Conservation (phyloP, 2,329 filamentous ascomycete species). For the Pseudogymnoascus sp. region DNA sequence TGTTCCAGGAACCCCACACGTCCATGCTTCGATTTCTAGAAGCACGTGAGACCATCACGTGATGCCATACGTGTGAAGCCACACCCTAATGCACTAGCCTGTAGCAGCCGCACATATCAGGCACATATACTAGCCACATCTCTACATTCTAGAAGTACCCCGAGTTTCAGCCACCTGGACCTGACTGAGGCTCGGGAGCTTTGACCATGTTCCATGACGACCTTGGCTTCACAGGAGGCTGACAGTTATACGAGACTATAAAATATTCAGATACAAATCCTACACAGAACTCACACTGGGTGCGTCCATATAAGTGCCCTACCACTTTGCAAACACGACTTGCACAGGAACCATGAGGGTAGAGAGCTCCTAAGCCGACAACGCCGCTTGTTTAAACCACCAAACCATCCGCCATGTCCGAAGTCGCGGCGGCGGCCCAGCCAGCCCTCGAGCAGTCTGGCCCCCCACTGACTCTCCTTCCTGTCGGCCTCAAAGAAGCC, state of each 20-base stretch:
- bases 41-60: neutral
- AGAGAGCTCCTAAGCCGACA: neutral
- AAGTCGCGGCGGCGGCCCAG: neutral
- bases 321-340: neutral
- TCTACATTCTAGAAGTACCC: neutral
- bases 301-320: neutral
- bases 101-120: neutral
- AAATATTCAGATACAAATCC: neutral
- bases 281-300: neutral
- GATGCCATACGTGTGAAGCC: neutral
- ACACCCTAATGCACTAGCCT: neutral
- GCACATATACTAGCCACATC: neutral
- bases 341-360: neutral
- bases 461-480: conserved; percentile 31
- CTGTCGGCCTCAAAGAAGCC: conserved; percentile 87
- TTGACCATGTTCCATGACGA: neutral
- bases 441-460: conserved; percentile 12
- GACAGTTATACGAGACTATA: neutral
- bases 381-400: neutral
- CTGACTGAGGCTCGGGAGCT: conserved; percentile 1
- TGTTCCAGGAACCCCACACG: neutral
- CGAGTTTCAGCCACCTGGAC: neutral
- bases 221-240: neutral
- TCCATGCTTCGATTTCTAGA: neutral
- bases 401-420: neutral